These are phyloP conservation scores for Curvularia lunata DNA, from an alignment of 2,329 filamentous ascomycete genomes.

Conservation along the genomic window DNA sequence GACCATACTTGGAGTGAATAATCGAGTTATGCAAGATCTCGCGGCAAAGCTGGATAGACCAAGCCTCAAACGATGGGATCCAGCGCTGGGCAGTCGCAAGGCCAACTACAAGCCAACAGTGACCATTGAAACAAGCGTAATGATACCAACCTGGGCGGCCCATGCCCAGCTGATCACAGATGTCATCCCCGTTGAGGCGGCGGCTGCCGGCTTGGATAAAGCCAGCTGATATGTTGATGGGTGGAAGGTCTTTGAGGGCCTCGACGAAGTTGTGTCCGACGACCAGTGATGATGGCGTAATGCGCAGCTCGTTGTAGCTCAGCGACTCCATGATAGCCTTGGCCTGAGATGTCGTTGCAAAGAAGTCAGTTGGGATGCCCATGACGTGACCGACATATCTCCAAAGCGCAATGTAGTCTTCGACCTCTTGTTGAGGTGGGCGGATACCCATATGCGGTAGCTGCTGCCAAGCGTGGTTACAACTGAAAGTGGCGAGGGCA, in stretches of 20 bases:
- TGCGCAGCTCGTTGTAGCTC: not conserved
- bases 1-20: conserved; percentile 4
- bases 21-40: not conserved
- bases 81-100: conserved; percentile 1
- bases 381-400: not conserved
- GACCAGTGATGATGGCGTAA: conserved; percentile 1
- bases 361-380: not conserved
- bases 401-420: conserved; percentile 3
- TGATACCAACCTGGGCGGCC: not conserved
- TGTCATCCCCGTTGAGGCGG: not conserved
- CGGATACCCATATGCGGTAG: not conserved
- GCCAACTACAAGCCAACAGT: conserved; percentile 1
- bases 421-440: conserved; percentile 2
- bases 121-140: conserved; percentile 2
- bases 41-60: conserved; percentile 1
- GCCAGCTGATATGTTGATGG: conserved; percentile 2
- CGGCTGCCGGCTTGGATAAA: conserved; percentile 1
- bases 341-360: conserved; percentile 1
- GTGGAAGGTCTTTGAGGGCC: conserved; percentile 2
- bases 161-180: conserved; percentile 1
- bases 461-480: conserved; percentile 2
- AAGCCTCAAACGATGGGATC: conserved; percentile 1
- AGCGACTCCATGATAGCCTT: conserved; percentile 1
- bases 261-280: conserved; percentile 2
- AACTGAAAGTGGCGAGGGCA: conserved; percentile 1